phyloP scores from a whole-genome alignment of 75 land plant species.

The Ceratopteris richardii region DNA sequence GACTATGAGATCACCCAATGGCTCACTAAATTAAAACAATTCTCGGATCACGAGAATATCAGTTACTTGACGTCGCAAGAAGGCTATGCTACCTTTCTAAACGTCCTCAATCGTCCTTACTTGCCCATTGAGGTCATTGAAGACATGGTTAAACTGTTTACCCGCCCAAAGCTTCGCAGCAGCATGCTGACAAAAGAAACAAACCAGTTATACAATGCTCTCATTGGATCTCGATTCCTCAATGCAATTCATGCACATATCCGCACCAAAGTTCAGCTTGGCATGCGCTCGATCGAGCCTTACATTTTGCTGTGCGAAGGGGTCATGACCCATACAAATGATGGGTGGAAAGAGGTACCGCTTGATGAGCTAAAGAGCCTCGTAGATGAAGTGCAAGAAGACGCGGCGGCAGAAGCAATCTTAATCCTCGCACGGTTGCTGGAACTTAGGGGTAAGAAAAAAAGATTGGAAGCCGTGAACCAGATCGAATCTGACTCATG shows the following conservation, averaged over 20 bases:
- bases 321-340: conserved; percentile 15
- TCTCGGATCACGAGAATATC: background rate
- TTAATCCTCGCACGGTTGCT: background rate
- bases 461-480: background rate
- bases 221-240: conserved; percentile 16
- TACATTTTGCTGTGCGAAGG: conserved; percentile 10
- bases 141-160: conserved; percentile 1
- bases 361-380: conserved; percentile 8
- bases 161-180: background rate
- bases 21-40: background rate
- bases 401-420: background rate
- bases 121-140: background rate
- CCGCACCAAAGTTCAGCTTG: conserved; percentile 4
- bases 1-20: background rate
- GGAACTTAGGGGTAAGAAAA: background rate
- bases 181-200: conserved; percentile 9
- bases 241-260: conserved; percentile 12
- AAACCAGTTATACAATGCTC: conserved; percentile 11
- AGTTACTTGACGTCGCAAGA: background rate
- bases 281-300: background rate
- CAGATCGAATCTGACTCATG: no score
- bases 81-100: background rate
- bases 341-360: conserved; percentile 27
- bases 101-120: background rate
- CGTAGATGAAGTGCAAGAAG: background rate